Percentiles rank a stretch among this genome's conserved stretches.
phyloP scores from a whole-genome alignment of 1,139 yeast genomes.

The Taiozyma sp. region DNA sequence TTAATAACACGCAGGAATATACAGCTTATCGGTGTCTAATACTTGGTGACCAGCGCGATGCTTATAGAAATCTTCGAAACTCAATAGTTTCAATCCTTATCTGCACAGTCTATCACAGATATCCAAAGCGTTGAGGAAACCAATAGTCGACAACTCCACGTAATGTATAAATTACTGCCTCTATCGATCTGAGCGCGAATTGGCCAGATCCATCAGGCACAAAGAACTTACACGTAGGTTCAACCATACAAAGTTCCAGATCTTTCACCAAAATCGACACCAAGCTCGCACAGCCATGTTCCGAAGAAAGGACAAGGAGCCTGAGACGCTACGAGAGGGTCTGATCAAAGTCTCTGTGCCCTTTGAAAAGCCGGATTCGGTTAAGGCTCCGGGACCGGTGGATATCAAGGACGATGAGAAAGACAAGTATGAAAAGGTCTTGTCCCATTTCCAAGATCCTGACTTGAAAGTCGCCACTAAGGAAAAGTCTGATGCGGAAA shows the following conservation, averaged over 20 bases:
- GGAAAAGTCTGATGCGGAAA: conserved; percentile 25
- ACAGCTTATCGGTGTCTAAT: too few relatives aligned
- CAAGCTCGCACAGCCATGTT: not conserved
- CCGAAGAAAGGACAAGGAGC: not conserved
- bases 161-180: too few relatives aligned
- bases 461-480: conserved; percentile 38
- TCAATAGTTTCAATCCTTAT: too few relatives aligned
- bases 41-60: too few relatives aligned
- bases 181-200: too few relatives aligned
- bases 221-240: not conserved
- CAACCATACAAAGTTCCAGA: not conserved
- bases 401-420: conserved; percentile 50
- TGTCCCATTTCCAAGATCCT: conserved; percentile 51
- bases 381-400: conserved; percentile 37
- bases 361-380: conserved; percentile 39
- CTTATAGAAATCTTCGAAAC: too few relatives aligned
- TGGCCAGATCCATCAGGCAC: not conserved
- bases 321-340: not conserved
- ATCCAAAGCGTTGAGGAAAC: too few relatives aligned
- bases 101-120: too few relatives aligned
- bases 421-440: conserved; percentile 52
- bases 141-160: too few relatives aligned
- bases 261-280: not conserved
- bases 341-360: conserved; percentile 30
- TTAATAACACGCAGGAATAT: too few relatives aligned